Base-by-base conservation (phyloP, 352 stramenopile genomes). In the Pythium rishiriense region DNA sequence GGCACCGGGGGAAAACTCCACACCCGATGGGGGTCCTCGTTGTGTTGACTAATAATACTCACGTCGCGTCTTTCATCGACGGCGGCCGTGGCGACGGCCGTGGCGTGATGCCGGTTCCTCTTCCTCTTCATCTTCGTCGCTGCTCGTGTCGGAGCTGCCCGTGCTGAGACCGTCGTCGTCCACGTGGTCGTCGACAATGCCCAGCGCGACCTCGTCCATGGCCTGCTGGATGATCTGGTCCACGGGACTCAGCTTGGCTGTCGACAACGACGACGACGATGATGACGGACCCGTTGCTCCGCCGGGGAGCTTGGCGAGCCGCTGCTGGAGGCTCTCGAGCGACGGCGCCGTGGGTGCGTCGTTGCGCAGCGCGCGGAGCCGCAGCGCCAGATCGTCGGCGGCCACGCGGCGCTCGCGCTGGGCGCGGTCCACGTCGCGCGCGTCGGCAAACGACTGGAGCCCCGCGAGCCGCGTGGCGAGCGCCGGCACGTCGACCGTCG, bases 181-280 rank as follows among this genome's bases (percentile, higher is more conserved):
- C 15, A 56, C 39, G 11, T 17, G 15, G 22, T 75, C 76, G 28
- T 86, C 78, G 2, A 53, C 39, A 24, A 90, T 73, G 26, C 79
- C 78, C 15, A 91, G 58, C 9, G 71, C 70, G 25, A 90, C 70
- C 49, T 91, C 83, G 25, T 91, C 83, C 45, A 76, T 69, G 31
- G 75, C 79, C 52, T 88, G 79, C 48, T 79, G 76, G 54, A 91
- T 78, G 54, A 91, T 78, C 19, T 68, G 63, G 25, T 83, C 72
- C 35, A 70, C 64, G 3, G 47, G 39, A 43, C 49, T 70, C 29
- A 65, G 37, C 41, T 22, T 31, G 33, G 33, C 11, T 12, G 33
- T 9, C 33, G 26, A 29, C n/a, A n/a, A n/a, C 7, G 5, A 22
- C 25, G 31, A 17, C 22, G 12, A 10, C 50, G 37, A 47, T 24